These are phyloP conservation scores for Fusarium buxicola DNA, from an alignment of 2,329 filamentous ascomycete genomes.

Conservation along the genomic window DNA sequence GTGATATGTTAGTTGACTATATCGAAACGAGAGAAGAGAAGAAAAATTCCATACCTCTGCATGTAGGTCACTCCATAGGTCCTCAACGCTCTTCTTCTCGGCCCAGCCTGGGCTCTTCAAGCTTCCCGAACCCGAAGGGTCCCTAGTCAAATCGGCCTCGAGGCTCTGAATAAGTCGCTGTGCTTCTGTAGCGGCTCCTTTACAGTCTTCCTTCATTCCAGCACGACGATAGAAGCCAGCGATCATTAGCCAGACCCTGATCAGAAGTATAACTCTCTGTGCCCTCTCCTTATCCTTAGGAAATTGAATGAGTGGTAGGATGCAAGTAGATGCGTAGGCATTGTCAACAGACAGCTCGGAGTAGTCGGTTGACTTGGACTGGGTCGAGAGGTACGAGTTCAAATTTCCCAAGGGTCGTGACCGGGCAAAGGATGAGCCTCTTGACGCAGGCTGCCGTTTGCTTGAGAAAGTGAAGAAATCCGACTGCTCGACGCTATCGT, in stretches of 20 bases:
- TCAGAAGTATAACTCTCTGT: conserved; percentile 66
- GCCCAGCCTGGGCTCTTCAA: conserved; percentile 79
- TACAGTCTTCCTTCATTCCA: conserved; percentile 81
- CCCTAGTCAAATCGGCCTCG: conserved; percentile 73
- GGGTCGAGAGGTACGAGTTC: conserved; percentile 59
- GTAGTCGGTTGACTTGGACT: conserved; percentile 54
- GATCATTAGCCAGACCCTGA: conserved; percentile 91
- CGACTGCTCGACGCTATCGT: conserved; percentile 53
- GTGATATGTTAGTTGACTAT: conserved; percentile 44
- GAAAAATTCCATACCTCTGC: conserved; percentile 72
- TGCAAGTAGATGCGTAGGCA: conserved; percentile 58
- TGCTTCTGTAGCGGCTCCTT: conserved; percentile 84
- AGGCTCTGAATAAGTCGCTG: conserved; percentile 78
- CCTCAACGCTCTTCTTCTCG: conserved; percentile 82
- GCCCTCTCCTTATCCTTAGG: conserved; percentile 64
- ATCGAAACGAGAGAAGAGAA: not conserved
- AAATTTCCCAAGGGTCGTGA: conserved; percentile 58
- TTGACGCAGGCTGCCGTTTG: conserved; percentile 54
- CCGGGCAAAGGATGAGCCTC: conserved; percentile 56
- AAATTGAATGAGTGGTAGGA: conserved; percentile 66
- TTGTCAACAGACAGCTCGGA: conserved; percentile 55
- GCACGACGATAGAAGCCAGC: conserved; percentile 89
- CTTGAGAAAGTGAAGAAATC: conserved; percentile 60
- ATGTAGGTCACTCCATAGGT: conserved; percentile 85
- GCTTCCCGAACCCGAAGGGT: conserved; percentile 71